Evolutionary conservation across 495 filamentous ascomycete genomes (phyloP).

Genomic region (Penicillium ochrochloron): DNA sequence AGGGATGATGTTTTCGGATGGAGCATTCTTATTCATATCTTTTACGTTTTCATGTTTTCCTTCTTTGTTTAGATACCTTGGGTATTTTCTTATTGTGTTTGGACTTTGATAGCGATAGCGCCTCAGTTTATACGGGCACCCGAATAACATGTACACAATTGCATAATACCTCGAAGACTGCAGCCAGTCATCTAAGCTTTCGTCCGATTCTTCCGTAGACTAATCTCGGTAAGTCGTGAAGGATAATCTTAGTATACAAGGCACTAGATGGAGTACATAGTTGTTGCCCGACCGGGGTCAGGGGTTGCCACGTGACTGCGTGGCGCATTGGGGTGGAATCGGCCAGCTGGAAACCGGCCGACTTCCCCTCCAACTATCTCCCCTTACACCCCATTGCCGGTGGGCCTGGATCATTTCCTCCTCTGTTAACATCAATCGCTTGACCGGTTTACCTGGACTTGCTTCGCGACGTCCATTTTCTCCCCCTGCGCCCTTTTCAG

Average conservation of each 20-base stretch:
- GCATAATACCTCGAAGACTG: conserved; percentile 7
- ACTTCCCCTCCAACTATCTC: conserved; percentile 25
- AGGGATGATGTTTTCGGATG: conserved; percentile 33
- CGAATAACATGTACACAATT: conserved; percentile 37
- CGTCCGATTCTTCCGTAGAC: not conserved
- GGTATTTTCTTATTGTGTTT: conserved; percentile 34
- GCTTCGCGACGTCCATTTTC: conserved; percentile 1
- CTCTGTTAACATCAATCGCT: conserved; percentile 22
- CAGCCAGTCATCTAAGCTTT: not conserved
- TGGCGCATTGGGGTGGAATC: conserved; percentile 39
- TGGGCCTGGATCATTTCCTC: conserved; percentile 26
- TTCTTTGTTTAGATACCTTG: conserved; percentile 42
- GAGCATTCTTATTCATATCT: conserved; percentile 36
- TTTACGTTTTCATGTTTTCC: conserved; percentile 33
- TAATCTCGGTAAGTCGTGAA: not conserved
- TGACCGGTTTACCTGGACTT: conserved; percentile 9
- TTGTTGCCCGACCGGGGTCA: conserved; percentile 24
- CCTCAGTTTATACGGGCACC: conserved; percentile 24
- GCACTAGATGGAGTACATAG: not conserved
- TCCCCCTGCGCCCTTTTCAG: conserved; percentile 21
- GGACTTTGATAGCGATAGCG: conserved; percentile 35
- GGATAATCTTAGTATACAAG: conserved; percentile 2
- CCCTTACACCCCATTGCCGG: conserved; percentile 22
- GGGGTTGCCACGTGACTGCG: conserved; percentile 46
- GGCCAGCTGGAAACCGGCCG: conserved; percentile 42